A percentile compares a stretch with the other conserved stretches of the same genome.
Evolutionary conservation across 148 eudicot species (phyloP).

Genomic region (Hydrangea macrophylla): DNA sequence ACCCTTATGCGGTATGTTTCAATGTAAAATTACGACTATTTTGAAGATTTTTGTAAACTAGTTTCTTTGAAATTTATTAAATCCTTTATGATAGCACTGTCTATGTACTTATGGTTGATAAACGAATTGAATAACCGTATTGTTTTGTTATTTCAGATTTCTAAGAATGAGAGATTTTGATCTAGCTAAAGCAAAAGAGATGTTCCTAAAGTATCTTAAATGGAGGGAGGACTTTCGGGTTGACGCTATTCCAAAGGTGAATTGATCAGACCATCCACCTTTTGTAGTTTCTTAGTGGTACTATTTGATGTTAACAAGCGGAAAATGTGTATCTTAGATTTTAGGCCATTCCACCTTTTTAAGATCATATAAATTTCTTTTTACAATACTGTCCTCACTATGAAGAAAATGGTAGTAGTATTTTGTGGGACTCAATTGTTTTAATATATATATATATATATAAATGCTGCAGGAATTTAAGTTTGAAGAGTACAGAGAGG

Average conservation of each 20-base stretch:
- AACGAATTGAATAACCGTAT: background rate
- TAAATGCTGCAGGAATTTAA: conserved; percentile 52
- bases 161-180: conserved; percentile 49
- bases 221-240: conserved; percentile 56
- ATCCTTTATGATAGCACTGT: background rate
- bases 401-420: background rate
- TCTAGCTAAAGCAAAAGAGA: conserved; percentile 48
- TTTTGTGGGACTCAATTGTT: background rate
- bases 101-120: background rate
- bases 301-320: background rate
- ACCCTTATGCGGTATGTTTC: conserved; percentile 42
- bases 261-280: background rate
- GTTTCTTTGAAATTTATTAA: background rate
- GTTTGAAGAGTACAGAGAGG: conserved; percentile 40
- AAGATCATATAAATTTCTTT: no score
- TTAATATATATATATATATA: no score
- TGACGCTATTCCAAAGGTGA: conserved; percentile 47
- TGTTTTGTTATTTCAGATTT: conserved; percentile 33
- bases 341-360: background rate
- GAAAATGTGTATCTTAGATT: background rate
- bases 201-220: conserved; percentile 44
- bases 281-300: background rate
- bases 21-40: background rate
- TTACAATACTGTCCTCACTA: background rate
- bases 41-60: background rate